Evolutionary conservation across 2,329 filamentous ascomycete species (phyloP), one percentile per base, ranked within the genome.

Genomic region (Arthrobotrys megalospora): DNA sequence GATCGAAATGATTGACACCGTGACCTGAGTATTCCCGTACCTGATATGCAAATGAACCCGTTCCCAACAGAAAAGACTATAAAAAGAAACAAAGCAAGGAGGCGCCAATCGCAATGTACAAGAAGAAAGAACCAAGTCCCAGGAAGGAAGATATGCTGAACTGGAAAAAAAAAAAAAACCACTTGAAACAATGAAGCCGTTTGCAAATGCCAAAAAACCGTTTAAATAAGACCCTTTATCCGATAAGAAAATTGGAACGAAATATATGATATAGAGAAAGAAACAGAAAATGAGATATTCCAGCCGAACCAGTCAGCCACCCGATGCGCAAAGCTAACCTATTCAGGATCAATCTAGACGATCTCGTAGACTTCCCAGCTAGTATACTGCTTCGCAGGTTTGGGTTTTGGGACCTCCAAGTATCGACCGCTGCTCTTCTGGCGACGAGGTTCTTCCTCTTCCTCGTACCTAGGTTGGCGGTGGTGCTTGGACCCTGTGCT

Each of bases 291-390:
- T 1, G 32, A 58, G 34, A 50, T 34, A 50, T 65, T 36, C 66
- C 34, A 72, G 58, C 53, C 75, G 62, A 72, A 21, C 70, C 52
- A 55, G 52, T 64, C 55, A 60, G 43, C 55, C 67, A 70, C 28
- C 67, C 55, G 55, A 48, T 53, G 43, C 52, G 62, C 16, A 66
- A 58, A 21, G 43, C 41, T 67, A 71, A 32, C 16, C 34, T 53
- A 52, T 76, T 53, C 47, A 50, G n/a, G 34, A 19, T 43, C 14
- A 32, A 55, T 72, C 62, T 78, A 78, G 10, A 72, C 75, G 19
- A 78, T 72, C 58, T 78, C 75, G 36, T 78, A 78, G 32, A 78
- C 67, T 48, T 78, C 75, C 75, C 75, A 78, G 52, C 62, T 67
- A 43, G 75, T 72, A 55, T 78, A 78, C 32, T 78, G 75, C 53